Conservation (phyloP, 306 rosid genomes). For the Vachellia collinsii region DNA sequence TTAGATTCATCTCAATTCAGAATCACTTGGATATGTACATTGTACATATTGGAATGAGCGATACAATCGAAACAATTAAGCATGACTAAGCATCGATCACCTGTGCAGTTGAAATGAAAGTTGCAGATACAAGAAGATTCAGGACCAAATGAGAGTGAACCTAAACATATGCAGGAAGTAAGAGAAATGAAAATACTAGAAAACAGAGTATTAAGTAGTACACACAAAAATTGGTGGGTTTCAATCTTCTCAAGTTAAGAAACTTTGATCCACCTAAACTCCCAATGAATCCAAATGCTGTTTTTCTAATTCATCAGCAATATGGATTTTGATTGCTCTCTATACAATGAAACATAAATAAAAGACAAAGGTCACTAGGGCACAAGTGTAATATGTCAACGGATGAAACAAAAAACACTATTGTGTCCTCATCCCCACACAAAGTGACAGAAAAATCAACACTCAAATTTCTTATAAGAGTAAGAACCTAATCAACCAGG, state of each 20-base stretch:
- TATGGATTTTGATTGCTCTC: constrained; percentile 8
- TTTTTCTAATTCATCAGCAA: constrained; percentile 32
- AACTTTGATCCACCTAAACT: constrained; percentile 31
- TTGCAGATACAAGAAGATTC: no score
- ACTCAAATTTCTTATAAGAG: neutral
- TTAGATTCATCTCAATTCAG: constrained; percentile 1
- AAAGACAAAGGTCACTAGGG: constrained; percentile 9
- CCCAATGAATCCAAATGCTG: constrained; percentile 25
- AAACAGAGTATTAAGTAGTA: constrained; percentile 9
- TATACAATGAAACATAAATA: constrained; percentile 12
- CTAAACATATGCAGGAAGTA: neutral
- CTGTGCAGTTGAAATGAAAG: neutral
- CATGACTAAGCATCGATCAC: no score
- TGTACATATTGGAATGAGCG: neutral
- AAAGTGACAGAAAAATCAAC: constrained; percentile 8
- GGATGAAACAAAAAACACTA: neutral
- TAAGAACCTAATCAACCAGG: constrained; percentile 13
- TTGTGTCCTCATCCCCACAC: neutral
- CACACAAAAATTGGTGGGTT: neutral
- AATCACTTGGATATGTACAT: neutral
- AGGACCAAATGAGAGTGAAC: no score
- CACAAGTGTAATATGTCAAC: constrained; percentile 17
- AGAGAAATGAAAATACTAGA: neutral
- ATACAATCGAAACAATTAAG: neutral
- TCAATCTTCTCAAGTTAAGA: constrained; percentile 32